Evolutionary conservation across 768 basidiomycete genomes (phyloP).

Genomic region (Mycena floridula): DNA sequence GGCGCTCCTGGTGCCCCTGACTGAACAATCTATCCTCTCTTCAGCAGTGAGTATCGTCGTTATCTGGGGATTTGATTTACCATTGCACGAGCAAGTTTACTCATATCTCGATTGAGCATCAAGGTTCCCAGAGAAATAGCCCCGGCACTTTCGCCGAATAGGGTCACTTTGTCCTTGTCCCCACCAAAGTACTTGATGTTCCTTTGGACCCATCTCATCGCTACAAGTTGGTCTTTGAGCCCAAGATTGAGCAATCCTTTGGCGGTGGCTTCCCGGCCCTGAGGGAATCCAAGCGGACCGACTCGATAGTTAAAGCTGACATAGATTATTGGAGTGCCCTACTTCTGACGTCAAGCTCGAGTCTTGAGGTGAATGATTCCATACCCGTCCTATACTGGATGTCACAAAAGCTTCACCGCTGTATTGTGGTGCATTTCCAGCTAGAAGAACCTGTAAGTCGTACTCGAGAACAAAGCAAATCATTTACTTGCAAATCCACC

Average conservation of each 20-base stretch:
- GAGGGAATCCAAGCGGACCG: slow-evolving; percentile 33
- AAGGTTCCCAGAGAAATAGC: slow-evolving; percentile 22
- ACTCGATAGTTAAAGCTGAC: slow-evolving; percentile 37
- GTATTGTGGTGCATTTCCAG: slow-evolving; percentile 15
- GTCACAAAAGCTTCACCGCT: slow-evolving; percentile 15
- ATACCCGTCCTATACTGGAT: slow-evolving; percentile 8
- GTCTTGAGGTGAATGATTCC: neutral
- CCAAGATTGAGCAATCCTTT: slow-evolving; percentile 21
- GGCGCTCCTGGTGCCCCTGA: slow-evolving; percentile 20
- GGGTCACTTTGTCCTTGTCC: slow-evolving; percentile 25
- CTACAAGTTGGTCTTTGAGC: slow-evolving; percentile 19
- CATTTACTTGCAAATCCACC: no score
- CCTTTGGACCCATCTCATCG: slow-evolving; percentile 32
- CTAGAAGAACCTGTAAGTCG: slow-evolving; percentile 13
- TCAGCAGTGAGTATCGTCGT: slow-evolving; percentile 1
- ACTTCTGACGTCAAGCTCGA: neutral
- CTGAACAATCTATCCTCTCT: slow-evolving; percentile 20
- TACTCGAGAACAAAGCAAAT: neutral
- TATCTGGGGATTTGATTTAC: slow-evolving; percentile 7
- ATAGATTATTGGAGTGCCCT: slow-evolving; percentile 29
- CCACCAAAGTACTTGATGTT: slow-evolving; percentile 44
- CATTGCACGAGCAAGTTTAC: slow-evolving; percentile 5
- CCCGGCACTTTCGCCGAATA: slow-evolving; percentile 32
- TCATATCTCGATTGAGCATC: slow-evolving; percentile 13
- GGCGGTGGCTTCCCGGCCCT: slow-evolving; percentile 19